Evolutionary conservation across 139 green algal species (phyloP), one percentile per base, ranked within the genome.

Genomic region (Coelastrella sp.): DNA sequence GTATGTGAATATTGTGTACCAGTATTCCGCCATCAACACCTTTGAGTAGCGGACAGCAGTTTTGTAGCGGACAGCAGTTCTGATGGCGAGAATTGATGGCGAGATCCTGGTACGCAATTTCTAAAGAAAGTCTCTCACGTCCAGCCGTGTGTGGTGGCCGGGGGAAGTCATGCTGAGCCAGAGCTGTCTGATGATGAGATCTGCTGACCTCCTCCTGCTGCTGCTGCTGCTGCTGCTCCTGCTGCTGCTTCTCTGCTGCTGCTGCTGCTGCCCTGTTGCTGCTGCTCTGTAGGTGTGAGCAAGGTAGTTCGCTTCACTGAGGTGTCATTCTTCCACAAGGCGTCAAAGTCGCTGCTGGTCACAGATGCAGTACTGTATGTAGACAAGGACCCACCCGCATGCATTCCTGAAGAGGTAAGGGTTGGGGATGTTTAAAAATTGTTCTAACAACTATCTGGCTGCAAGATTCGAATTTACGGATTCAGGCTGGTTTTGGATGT

Each of bases 331-430:
- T 98, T 96, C 90, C 97, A 98, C 94, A 97, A 97, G 76, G 7
- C 58, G 2, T 94, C 90, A 7, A 87, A 92, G 61, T 97, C 94
- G 1, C 93, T 99, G 80, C 85, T 99, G 76, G 94, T 99, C 13
- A 99, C 97, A 3, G 97, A 99, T 73, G 94, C 96, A 0, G 95
- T 98, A 5, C 78, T 99, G 6, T 97, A 93, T 59, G 91, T 99
- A 64, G 92, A 94, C 4, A 61, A 87, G 7, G 82, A 92, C 11
- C 95, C 96, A n/a, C 94, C 94, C 16, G 93, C 94, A 88, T 92
- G 94, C 71, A 89, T 91, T 10, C 71, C 80, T 23, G 80, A 61
- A 13, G n/a, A 78, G 86, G 86, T 90, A 17, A 68, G 68, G 54
- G 4, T 17, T 10, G 57, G 16, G 16, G 7, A 77, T 77, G 16